These are phyloP conservation scores for Plicaturopsis crispa DNA, from an alignment of 768 basidiomycete genomes.

Conservation along the genomic window DNA sequence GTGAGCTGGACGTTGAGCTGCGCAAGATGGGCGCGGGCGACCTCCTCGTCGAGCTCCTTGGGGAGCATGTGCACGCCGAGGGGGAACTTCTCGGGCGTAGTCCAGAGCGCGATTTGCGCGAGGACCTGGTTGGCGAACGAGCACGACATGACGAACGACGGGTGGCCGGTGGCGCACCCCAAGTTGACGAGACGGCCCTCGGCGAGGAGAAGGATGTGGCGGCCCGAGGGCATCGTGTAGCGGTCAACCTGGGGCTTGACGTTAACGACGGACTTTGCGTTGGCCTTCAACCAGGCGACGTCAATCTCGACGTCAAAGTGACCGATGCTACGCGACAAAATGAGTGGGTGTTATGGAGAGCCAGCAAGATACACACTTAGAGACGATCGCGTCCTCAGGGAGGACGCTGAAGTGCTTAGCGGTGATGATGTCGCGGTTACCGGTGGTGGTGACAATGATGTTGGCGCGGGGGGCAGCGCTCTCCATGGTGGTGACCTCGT, in stretches of 20 bases:
- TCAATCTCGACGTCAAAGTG: constrained; percentile 91
- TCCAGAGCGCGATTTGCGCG: constrained; percentile 98
- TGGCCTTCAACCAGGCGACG: constrained; percentile 95
- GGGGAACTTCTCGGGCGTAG: constrained; percentile 84
- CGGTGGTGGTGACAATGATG: constrained; percentile 96
- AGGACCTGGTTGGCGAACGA: constrained; percentile 99
- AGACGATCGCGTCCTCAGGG: constrained; percentile 98
- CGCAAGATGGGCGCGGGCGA: constrained; percentile 90
- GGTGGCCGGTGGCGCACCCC: constrained; percentile 96
- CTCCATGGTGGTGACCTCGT: constrained; percentile 98
- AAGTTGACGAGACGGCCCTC: constrained; percentile 99
- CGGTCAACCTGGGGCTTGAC: constrained; percentile 99
- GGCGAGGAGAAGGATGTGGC: constrained; percentile 95
- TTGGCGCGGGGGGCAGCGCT: constrained; percentile 86
- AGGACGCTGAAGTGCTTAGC: constrained; percentile 86
- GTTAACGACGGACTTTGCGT: constrained; percentile 77
- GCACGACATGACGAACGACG: constrained; percentile 99
- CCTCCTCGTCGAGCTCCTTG: constrained; percentile 98
- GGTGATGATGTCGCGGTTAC: constrained; percentile 97
- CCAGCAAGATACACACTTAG: constrained; percentile 58
- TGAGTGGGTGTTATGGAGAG: constrained; percentile 1
- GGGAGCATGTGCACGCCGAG: constrained; percentile 98
- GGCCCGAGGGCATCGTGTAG: constrained; percentile 85
- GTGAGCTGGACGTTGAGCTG: constrained; percentile 95
- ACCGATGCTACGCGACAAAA: constrained; percentile 49